Conservation (phyloP, 1,139 yeast genomes). For the Diutina rugosa region DNA sequence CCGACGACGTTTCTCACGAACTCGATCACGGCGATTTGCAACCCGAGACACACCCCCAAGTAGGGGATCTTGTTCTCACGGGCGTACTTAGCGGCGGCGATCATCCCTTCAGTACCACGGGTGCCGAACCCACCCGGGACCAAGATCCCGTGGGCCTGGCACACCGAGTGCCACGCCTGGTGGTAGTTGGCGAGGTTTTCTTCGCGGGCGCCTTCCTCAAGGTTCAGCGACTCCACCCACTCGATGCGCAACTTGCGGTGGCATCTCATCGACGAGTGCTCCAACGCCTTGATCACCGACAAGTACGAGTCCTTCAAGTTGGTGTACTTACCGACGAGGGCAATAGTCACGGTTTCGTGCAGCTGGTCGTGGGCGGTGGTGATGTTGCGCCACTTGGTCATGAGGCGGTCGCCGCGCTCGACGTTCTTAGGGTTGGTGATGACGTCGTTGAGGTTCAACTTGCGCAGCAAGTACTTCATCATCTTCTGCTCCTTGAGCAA, state of each 20-base stretch:
- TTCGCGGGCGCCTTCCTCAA: constrained; percentile 61
- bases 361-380: constrained; percentile 73
- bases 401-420: constrained; percentile 53
- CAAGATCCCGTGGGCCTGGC: constrained; percentile 92
- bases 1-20: constrained; percentile 77
- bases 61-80: constrained; percentile 90
- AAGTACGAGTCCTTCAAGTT: constrained; percentile 89
- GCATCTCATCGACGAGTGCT: constrained; percentile 89
- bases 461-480: constrained; percentile 58
- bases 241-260: constrained; percentile 71
- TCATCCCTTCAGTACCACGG: constrained; percentile 98
- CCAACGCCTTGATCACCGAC: constrained; percentile 89
- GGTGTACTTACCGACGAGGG: constrained; percentile 94
- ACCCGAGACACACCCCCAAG: constrained; percentile 94
- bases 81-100: constrained; percentile 94
- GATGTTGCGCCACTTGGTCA: constrained; percentile 68
- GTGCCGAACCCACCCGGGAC: constrained; percentile 98
- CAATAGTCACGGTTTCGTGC: constrained; percentile 80
- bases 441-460: constrained; percentile 49
- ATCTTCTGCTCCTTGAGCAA: constrained; percentile 78
- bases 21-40: constrained; percentile 95
- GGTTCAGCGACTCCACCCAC: constrained; percentile 93
- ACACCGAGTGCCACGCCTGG: constrained; percentile 89
- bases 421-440: constrained; percentile 40
- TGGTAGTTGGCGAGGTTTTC: constrained; percentile 68